Conservation (phyloP, 2,329 filamentous ascomycete species). For the Teratosphaeriaceae sp. region DNA sequence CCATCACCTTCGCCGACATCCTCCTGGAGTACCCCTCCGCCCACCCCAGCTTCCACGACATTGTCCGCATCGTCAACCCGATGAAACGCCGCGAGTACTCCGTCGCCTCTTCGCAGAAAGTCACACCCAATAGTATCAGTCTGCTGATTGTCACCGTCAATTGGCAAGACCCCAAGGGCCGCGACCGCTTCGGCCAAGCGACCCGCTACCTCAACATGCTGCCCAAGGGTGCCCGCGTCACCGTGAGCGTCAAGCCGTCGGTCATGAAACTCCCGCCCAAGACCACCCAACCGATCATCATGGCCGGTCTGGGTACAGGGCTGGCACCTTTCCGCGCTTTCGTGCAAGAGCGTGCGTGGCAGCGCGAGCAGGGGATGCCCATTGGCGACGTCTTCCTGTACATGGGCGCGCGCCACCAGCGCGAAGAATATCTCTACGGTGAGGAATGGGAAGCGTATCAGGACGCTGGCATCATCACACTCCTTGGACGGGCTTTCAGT, state of each 20-base stretch:
- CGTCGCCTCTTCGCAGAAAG: constrained; percentile 95
- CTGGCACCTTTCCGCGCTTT: constrained; percentile 99
- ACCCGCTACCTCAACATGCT: constrained; percentile 82
- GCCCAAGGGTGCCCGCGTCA: constrained; percentile 68
- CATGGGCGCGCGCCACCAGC: constrained; percentile 94
- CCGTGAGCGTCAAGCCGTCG: constrained; percentile 91
- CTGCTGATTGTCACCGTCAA: constrained; percentile 96
- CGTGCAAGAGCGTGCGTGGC: constrained; percentile 94
- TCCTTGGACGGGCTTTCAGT: constrained; percentile 89
- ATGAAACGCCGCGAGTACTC: constrained; percentile 98
- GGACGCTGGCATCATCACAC: constrained; percentile 88
- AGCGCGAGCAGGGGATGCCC: constrained; percentile 93
- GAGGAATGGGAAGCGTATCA: constrained; percentile 99
- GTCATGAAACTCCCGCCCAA: constrained; percentile 96
- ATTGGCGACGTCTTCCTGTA: constrained; percentile 92
- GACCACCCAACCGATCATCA: constrained; percentile 89
- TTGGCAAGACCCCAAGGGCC: constrained; percentile 85
- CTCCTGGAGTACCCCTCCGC: constrained; percentile 86
- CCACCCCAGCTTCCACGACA: constrained; percentile 79
- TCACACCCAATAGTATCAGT: constrained; percentile 80
- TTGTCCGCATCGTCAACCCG: constrained; percentile 78
- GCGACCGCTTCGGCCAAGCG: constrained; percentile 86
- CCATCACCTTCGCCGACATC: constrained; percentile 82
- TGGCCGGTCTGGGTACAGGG: constrained; percentile 97
- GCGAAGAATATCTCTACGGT: constrained; percentile 97